These are phyloP conservation scores for Hanseniaspora lindneri DNA, from an alignment of 805 yeast species.

Conservation along the genomic window DNA sequence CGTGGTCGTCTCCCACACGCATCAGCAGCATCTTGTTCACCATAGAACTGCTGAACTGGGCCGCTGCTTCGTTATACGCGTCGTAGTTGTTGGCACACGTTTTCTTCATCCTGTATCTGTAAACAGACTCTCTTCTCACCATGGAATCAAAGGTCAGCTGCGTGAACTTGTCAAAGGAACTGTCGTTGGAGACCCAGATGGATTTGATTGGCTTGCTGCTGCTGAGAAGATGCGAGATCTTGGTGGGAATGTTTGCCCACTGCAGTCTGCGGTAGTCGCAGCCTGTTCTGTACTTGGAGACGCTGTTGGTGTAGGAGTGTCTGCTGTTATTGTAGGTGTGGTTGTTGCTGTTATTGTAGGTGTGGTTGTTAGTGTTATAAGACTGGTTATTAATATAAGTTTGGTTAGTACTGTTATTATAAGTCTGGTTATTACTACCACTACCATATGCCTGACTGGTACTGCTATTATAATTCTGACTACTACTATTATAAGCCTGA, in stretches of 20 bases:
- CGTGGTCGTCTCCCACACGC: neutral
- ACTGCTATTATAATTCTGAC: no score
- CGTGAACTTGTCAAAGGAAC: neutral
- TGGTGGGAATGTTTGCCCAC: conserved; percentile 3
- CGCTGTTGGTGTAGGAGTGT: neutral
- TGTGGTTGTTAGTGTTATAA: neutral
- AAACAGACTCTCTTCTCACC: conserved; percentile 13
- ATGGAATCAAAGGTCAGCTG: conserved; percentile 5
- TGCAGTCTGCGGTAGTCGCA: conserved; percentile 2
- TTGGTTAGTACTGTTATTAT: neutral
- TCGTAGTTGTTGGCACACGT: neutral
- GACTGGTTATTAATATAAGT: no score
- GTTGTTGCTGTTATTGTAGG: neutral
- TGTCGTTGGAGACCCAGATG: neutral
- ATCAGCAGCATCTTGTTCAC: conserved; percentile 6
- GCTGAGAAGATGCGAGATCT: neutral
- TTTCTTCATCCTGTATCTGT: conserved; percentile 5
- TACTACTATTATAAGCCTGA: no score
- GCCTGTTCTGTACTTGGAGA: conserved; percentile 12
- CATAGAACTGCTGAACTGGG: neutral
- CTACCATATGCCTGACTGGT: neutral
- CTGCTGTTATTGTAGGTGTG: neutral
- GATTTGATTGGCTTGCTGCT: neutral
- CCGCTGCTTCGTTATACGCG: neutral
- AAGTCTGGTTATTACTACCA: neutral